These are phyloP conservation scores for Cladophialophora yegresii DNA, from an alignment of 2,329 filamentous ascomycete genomes.

Conservation along the genomic window DNA sequence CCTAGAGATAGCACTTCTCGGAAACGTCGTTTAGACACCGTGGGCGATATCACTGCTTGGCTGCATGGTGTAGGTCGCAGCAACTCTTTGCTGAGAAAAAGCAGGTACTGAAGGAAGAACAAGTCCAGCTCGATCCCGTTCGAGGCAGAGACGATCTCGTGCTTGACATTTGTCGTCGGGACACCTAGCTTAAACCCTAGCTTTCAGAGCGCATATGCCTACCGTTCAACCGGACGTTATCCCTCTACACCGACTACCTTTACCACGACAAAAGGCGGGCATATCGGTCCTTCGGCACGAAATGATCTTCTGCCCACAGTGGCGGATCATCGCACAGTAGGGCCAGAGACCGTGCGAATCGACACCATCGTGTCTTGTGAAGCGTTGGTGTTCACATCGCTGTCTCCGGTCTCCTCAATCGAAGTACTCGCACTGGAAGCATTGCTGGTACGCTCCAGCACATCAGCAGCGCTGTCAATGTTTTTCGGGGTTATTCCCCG, in stretches of 20 bases:
- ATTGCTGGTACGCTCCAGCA: not conserved
- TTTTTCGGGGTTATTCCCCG: no score
- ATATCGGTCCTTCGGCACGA: slow-evolving; percentile 6
- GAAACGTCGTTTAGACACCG: not conserved
- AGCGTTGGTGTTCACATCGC: not conserved
- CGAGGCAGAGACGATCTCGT: not conserved
- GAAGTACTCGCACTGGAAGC: not conserved
- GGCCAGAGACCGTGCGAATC: slow-evolving; percentile 20
- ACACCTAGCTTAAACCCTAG: not conserved
- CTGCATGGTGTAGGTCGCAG: not conserved
- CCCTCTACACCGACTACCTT: not conserved
- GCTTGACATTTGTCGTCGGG: not conserved
- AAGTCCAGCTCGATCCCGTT: not conserved
- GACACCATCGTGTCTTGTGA: slow-evolving; percentile 8
- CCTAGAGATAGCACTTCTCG: not conserved
- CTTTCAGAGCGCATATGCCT: not conserved
- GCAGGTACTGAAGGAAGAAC: not conserved
- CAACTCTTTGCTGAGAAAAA: not conserved
- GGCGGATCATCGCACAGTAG: slow-evolving; percentile 14
- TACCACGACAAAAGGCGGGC: slow-evolving; percentile 13
- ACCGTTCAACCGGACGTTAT: not conserved
- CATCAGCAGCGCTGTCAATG: not conserved
- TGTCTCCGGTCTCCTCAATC: not conserved
- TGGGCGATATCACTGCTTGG: not conserved
- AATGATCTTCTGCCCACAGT: slow-evolving; percentile 2